These are phyloP conservation scores for Ustilago sp. DNA, from an alignment of 1,284 basidiomycete genomes.

Conservation along the genomic window DNA sequence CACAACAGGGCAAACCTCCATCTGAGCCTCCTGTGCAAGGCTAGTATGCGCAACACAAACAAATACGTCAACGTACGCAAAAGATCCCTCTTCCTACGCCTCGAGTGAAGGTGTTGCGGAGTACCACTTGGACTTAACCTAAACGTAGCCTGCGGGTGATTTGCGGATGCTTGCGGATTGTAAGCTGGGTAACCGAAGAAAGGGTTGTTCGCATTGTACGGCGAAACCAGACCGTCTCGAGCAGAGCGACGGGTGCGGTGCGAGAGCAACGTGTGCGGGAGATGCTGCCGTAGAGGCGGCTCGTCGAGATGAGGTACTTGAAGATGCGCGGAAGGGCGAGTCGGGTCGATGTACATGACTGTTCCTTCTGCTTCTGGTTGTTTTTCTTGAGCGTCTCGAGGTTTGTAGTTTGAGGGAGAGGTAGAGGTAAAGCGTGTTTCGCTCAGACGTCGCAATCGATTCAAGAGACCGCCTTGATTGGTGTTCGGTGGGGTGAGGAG, in stretches of 20 bases:
- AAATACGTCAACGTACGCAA: constrained; percentile 66
- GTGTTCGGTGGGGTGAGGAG: constrained; percentile 2
- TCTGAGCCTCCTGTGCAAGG: constrained; percentile 53
- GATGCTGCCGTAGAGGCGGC: constrained; percentile 37
- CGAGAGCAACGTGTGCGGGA: constrained; percentile 53
- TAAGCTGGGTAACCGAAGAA: constrained; percentile 83
- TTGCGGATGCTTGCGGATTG: constrained; percentile 13
- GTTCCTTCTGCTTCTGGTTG: constrained; percentile 25
- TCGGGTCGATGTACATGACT: constrained; percentile 47
- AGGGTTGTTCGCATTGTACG: constrained; percentile 75
- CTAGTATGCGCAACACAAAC: constrained; percentile 64
- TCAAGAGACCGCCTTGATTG: constrained; percentile 14
- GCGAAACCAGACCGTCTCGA: constrained; percentile 64
- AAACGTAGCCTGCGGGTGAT: constrained; percentile 18
- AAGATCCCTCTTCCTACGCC: constrained; percentile 63
- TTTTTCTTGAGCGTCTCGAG: background rate
- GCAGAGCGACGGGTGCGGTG: constrained; percentile 58
- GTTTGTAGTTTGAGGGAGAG: constrained; percentile 6
- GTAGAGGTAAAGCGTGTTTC: constrained; percentile 24
- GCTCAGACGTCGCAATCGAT: constrained; percentile 29
- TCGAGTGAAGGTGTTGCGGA: constrained; percentile 49
- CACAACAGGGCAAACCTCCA: constrained; percentile 32
- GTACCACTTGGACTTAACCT: constrained; percentile 15
- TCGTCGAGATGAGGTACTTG: constrained; percentile 57
- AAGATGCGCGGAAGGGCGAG: constrained; percentile 36